phyloP scores from a whole-genome alignment of 1,139 yeast species.

The Candida tropicalis region DNA sequence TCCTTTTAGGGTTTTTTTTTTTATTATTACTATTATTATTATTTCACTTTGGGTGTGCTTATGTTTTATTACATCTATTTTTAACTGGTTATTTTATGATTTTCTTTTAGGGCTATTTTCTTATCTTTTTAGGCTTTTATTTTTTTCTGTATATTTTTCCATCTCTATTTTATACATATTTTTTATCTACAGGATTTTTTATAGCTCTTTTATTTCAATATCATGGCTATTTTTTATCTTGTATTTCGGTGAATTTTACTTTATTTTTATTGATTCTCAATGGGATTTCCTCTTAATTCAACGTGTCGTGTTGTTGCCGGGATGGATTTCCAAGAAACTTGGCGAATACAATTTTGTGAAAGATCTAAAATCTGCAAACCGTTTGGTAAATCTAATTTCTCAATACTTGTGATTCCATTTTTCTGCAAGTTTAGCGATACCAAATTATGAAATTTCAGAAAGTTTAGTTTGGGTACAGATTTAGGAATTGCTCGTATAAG shows the following conservation, averaged over 20 bases:
- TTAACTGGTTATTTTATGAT: constrained; percentile 2
- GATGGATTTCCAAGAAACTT: neutral
- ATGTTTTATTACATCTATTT: constrained; percentile 3
- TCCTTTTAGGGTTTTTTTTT: constrained; percentile 4
- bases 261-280: neutral
- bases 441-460: neutral
- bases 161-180: neutral
- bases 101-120: constrained; percentile 1
- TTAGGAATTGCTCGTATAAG: constrained; percentile 1
- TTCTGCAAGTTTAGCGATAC: neutral
- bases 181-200: neutral
- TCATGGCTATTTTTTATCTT: constrained; percentile 1
- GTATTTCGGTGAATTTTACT: neutral
- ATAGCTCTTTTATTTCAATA: constrained; percentile 8
- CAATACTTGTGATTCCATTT: constrained; percentile 3
- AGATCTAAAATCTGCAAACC: constrained; percentile 2
- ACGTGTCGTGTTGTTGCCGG: neutral
- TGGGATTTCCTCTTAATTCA: constrained; percentile 3
- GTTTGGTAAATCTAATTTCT: neutral
- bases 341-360: constrained; percentile 5
- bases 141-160: constrained; percentile 1
- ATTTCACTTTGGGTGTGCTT: neutral
- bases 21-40: neutral
- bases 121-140: neutral
- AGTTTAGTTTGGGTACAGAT: constrained; percentile 2